Evolutionary conservation across 2,329 filamentous ascomycete species (phyloP).

Genomic region (Claviceps spartinae): DNA sequence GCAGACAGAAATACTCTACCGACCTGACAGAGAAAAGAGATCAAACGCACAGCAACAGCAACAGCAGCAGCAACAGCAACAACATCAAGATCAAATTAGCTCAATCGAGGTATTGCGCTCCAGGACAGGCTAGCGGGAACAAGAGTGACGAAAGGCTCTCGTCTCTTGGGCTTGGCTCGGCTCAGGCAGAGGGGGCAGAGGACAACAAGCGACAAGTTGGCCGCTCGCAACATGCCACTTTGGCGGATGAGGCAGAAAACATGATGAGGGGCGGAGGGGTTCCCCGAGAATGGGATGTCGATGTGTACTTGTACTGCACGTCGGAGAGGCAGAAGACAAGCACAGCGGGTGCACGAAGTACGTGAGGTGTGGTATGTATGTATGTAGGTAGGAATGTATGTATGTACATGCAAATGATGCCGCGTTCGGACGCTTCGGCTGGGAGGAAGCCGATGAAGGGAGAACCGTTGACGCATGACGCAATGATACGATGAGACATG

Average conservation of each 20-base stretch:
- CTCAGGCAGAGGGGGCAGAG: background rate
- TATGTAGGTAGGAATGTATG: background rate
- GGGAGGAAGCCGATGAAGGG: background rate
- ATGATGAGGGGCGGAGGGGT: background rate
- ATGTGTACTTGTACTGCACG: background rate
- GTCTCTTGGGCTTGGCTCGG: no score
- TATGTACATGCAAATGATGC: background rate
- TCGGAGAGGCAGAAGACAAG: no score
- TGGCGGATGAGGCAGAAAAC: background rate
- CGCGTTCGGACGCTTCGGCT: slow-evolving; percentile 4
- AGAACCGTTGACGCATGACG: no score
- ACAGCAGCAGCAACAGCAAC: no score
- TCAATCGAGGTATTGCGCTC: no score
- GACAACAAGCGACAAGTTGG: background rate
- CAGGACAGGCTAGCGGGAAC: no score
- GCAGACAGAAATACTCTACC: background rate
- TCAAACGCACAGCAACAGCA: no score
- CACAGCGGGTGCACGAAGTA: no score
- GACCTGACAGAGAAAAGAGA: background rate
- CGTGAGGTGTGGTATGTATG: no score
- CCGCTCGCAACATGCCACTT: background rate
- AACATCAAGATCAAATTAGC: no score
- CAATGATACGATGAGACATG: no score
- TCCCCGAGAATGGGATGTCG: background rate
- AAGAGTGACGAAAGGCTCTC: no score